Evolutionary conservation across 805 yeast species (phyloP), one percentile per base, ranked within the genome.

Genomic region (Phaffomyces antillensis): DNA sequence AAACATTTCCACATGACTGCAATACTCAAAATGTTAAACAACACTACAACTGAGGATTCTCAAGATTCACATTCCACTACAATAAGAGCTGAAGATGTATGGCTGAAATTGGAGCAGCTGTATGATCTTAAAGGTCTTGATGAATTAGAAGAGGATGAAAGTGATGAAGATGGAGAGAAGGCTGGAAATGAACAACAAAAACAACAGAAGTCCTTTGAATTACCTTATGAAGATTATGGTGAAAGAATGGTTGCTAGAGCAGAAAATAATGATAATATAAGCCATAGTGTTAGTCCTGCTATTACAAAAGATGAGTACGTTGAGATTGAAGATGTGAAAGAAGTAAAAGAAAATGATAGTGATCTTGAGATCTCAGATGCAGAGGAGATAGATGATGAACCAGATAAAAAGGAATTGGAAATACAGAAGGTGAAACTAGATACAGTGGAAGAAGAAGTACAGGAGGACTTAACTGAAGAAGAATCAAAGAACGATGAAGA

Each of bases 81-180:
- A 2, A 17, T 30, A 2, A 33, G 36, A 41, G 58, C 76, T 54
- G 54, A 67, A 60, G 50, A 66, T 52, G 47, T 62, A 36, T 77
- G 84, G 83, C 70, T 64, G 24, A 80, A 77, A 55, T 67, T 86
- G 25, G 63, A 54, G 2, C 63, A 63, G 31, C 62, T 75, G 33
- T 86, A 83, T 56, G 72, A 85, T 53, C 62, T 85, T 41, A 67
- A 71, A 7, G 76, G 75, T 23, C 64, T 83, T 10, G 88, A 83
- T 48, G 73, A 68, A 25, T 50, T 81, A 20, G 88, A 76, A 46
- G 66, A 66, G 39, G 61, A 57, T 6, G 46, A 42, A 35, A 57
- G 47, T 16, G 52, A 41, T 17, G 44, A 38, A 4, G 23, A 34
- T 16, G 2, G 6, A 10, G 36, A 34, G 23, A 18, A 34, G 36